Conservation (phyloP, 331 rosid genomes). For the Telfairia occidentalis region DNA sequence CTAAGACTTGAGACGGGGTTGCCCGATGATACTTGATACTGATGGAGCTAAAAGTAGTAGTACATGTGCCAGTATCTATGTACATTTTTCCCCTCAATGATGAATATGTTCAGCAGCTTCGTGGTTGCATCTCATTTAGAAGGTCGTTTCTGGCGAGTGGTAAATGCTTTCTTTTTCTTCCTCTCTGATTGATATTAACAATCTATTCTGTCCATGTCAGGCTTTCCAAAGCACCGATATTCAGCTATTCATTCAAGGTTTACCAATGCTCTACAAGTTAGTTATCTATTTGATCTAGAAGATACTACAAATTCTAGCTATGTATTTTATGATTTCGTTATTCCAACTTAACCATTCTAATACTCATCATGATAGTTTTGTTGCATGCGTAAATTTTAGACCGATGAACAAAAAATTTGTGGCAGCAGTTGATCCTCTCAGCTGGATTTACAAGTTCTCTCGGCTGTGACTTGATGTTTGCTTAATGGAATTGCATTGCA, state of each 20-base stretch:
- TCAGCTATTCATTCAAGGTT: not conserved
- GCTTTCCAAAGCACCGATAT: slow-evolving; percentile 23
- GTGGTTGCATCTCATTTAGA: not conserved
- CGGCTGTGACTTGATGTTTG: not conserved
- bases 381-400: not conserved
- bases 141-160: not conserved
- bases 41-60: not conserved
- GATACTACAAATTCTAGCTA: not conserved
- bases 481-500: not conserved
- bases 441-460: not conserved
- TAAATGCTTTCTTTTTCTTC: not conserved
- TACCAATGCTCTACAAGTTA: not conserved
- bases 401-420: not conserved
- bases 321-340: not conserved
- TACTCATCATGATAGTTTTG: not conserved
- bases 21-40: slow-evolving; percentile 47
- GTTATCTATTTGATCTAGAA: not conserved
- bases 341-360: not conserved
- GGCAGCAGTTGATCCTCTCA: not conserved
- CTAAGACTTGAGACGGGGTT: slow-evolving; percentile 69
- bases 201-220: not conserved
- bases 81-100: not conserved
- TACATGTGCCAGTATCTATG: not conserved
- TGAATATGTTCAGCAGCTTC: not conserved
- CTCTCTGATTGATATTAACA: not conserved